Conservation (phyloP, 2,329 filamentous ascomycete genomes). For the Hypocrella siamensis region DNA sequence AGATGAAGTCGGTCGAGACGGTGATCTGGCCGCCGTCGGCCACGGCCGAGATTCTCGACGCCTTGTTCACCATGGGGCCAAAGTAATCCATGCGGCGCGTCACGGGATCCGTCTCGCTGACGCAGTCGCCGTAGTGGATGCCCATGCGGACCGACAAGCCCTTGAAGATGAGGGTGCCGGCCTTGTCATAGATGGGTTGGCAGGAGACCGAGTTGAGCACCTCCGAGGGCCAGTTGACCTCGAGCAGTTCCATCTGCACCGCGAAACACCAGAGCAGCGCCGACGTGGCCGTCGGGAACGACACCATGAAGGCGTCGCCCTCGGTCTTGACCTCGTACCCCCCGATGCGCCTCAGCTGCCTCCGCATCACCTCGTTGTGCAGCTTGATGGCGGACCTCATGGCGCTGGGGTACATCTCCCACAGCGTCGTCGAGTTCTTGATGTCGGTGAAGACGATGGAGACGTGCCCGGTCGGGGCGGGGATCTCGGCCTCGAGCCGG, state of each 20-base stretch:
- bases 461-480: conserved; percentile 78
- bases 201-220: conserved; percentile 78
- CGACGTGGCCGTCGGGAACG: conserved; percentile 89
- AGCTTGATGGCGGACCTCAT: conserved; percentile 96
- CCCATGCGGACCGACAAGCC: conserved; percentile 95
- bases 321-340: conserved; percentile 99
- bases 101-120: conserved; percentile 90
- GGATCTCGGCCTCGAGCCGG: conserved; percentile 77
- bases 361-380: conserved; percentile 92
- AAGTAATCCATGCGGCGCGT: conserved; percentile 99
- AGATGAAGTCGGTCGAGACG: conserved; percentile 92
- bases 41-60: conserved; percentile 81
- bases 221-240: conserved; percentile 86
- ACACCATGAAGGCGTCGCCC: conserved; percentile 99
- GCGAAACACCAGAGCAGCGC: conserved; percentile 94
- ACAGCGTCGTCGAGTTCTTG: conserved; percentile 91
- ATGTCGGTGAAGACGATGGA: conserved; percentile 97
- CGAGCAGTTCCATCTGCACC: conserved; percentile 74
- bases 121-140: conserved; percentile 85
- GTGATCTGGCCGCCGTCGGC: conserved; percentile 96
- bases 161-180: conserved; percentile 80
- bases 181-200: conserved; percentile 66
- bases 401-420: conserved; percentile 87
- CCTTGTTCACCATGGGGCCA: conserved; percentile 97
- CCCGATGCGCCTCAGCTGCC: conserved; percentile 82